A percentile compares a stretch with the other conserved stretches of the same genome.
Conservation (phyloP, 2,329 filamentous ascomycete genomes). For the Aspergillus oerlinghausenensis region DNA sequence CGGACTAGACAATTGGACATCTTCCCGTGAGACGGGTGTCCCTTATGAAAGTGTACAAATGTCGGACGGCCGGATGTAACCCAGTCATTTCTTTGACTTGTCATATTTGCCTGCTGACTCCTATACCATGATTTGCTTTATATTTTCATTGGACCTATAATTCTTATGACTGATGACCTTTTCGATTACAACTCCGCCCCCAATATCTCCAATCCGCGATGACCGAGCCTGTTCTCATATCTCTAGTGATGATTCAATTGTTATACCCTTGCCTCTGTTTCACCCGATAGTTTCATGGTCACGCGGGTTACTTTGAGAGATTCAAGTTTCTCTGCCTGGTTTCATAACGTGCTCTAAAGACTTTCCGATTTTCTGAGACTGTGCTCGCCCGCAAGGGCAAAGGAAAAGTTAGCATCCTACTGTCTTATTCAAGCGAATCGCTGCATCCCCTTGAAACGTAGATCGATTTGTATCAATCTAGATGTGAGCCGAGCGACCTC, state of each 20-base stretch:
- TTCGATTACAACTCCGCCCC: background rate
- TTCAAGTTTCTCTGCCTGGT: background rate
- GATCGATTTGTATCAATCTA: background rate
- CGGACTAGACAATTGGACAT: slow-evolving; percentile 29
- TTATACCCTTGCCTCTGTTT: background rate
- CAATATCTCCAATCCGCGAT: background rate
- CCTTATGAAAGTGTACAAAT: slow-evolving; percentile 25
- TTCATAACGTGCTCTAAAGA: background rate
- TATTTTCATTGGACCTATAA: slow-evolving; percentile 1
- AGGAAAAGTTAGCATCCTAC: slow-evolving; percentile 6
- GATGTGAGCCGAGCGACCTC: background rate
- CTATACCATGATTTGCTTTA: background rate
- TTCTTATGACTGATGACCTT: slow-evolving; percentile 1
- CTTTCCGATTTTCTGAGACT: slow-evolving; percentile 9
- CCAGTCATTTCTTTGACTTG: background rate
- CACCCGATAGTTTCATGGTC: background rate
- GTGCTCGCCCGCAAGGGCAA: slow-evolving; percentile 9
- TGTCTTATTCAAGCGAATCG: background rate
- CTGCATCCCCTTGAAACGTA: background rate
- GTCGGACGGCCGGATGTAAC: slow-evolving; percentile 15
- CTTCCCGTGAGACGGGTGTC: slow-evolving; percentile 16
- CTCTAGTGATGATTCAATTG: background rate
- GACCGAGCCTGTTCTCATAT: background rate
- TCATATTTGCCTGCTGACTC: background rate
- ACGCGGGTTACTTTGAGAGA: background rate